phyloP scores from a whole-genome alignment of 2,329 filamentous ascomycete genomes.

The Dactylella cylindrospora region DNA sequence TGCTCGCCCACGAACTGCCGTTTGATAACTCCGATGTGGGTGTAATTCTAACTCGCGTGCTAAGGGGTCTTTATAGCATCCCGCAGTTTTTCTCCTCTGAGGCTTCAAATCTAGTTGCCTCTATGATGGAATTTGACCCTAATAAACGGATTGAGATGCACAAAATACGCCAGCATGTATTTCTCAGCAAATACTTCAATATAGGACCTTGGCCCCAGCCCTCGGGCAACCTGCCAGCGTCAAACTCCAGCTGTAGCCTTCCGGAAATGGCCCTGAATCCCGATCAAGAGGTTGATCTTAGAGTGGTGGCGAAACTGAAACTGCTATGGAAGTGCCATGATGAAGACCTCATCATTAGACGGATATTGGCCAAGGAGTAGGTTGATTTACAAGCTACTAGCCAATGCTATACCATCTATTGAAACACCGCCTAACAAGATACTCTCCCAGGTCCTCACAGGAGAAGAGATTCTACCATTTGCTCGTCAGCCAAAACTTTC shows the following conservation, averaged over 20 bases:
- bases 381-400: background rate
- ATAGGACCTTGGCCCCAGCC: no score
- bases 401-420: background rate
- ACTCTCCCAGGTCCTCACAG: constrained; percentile 11
- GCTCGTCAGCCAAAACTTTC: constrained; percentile 5
- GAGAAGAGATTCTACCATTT: constrained; percentile 17
- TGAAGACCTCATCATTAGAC: constrained; percentile 1
- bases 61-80: constrained; percentile 64
- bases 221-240: no score
- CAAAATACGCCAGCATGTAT: constrained; percentile 80
- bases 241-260: no score
- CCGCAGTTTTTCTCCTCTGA: constrained; percentile 66
- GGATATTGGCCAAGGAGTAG: constrained; percentile 17
- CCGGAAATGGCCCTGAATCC: no score
- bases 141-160: constrained; percentile 74
- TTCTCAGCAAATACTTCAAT: constrained; percentile 57
- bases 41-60: constrained; percentile 64
- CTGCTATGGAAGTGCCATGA: constrained; percentile 27
- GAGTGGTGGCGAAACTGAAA: constrained; percentile 23
- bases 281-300: constrained; percentile 10
- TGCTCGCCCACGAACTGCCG: constrained; percentile 79
- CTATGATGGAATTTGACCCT: constrained; percentile 78
- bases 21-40: constrained; percentile 71
- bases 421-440: no score
- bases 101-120: constrained; percentile 73